Evolutionary conservation across 2,329 filamentous ascomycete genomes (phyloP), one percentile per base, ranked within the genome.

Genomic region (Didymella keratinophila): DNA sequence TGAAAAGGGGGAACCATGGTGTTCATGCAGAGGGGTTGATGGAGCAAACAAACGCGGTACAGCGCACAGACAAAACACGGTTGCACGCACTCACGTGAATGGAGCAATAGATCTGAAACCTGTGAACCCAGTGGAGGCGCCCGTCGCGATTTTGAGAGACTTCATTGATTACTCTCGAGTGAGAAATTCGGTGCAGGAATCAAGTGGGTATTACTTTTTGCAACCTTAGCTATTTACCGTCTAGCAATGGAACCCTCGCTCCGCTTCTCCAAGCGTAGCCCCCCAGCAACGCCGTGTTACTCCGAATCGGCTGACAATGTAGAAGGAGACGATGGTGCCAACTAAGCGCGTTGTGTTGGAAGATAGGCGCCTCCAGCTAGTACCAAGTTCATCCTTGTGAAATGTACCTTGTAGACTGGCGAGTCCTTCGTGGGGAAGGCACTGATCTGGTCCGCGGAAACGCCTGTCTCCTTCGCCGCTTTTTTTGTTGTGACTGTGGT

Each of bases 341-440:
- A 27, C 25, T 23, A 60, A 11, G 39, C 45, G 30, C 67, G 58
- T 28, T 62, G 60, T 18, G 23, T 43, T 10, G 86, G 86, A 71
- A 88, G 72, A 77, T 87, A 89, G 36, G 85, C 85, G 39, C 93
- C 92, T 45, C 91, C 92, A 21, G 93, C 93, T 61, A 98, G 83
- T 12, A 97, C 89, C 65, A 98, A 78, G 75, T 99, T 99, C 92
- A 97, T 97, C 60, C 92, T 84, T 3, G 95, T 98, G 71, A 97
- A 97, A 71, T 90, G 87, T 52, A 96, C 93, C 78, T 94, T 95
- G 78, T 96, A 91, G 11, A 98, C 91, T 0, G 94, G 93, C 16
- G 90, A 94, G 80, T 96, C 97, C 85, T 99, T 99, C 4, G 95
- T 98, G 0, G 92, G 89, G 74, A 97, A 98, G 0, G 92, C 93